Base-by-base conservation (phyloP, 116 monocot species). In the Iris pallida region DNA sequence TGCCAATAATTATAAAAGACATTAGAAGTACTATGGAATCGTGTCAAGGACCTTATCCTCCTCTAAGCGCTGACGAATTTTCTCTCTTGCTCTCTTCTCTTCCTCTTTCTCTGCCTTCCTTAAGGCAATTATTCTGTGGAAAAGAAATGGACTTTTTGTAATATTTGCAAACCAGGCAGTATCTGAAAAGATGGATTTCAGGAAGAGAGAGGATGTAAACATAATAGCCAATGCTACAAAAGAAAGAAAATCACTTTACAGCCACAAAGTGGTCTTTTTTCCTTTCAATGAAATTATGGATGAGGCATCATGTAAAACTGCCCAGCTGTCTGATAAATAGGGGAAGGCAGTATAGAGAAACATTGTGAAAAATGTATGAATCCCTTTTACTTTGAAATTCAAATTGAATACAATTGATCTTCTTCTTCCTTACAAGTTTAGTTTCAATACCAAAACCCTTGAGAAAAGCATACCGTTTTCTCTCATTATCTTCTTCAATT, bases 1-100 rank as follows among this genome's bases (percentile, higher is more conserved):
- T 30, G 30, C 30, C 30, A 30, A 30, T 30, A 61, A 42, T 61
- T 13, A 61, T 10, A 11, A 61, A 20, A 16, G 10, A 8, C 8
- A 12, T 20, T 61, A 10, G 42, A 61, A 77, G 10, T 5, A 64
- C 13, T 14, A 59, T 2, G 18, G 7, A 4, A 53, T 51, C 16
- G 41, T 14, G 16, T 73, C 42, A 41, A 71, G 20, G 45, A 93
- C 97, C 97, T 97, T 97, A 82, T 97, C 97, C 81, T 97, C 97
- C 65, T 92, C 97, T 55, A 97, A 53, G 70, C 74, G 72, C 78
- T 92, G 97, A 16, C 93, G 92, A 19, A 97, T 97, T 74, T 82
- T 97, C 68, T 96, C 97, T 68, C 97, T 92, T 47, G 97, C 97
- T 84, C 88, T 80, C 81, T 92, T 92, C 76, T 97, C 97, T 78